Base-by-base conservation (phyloP, 164 flowering plant species). In the Nymphaea thermarum region DNA sequence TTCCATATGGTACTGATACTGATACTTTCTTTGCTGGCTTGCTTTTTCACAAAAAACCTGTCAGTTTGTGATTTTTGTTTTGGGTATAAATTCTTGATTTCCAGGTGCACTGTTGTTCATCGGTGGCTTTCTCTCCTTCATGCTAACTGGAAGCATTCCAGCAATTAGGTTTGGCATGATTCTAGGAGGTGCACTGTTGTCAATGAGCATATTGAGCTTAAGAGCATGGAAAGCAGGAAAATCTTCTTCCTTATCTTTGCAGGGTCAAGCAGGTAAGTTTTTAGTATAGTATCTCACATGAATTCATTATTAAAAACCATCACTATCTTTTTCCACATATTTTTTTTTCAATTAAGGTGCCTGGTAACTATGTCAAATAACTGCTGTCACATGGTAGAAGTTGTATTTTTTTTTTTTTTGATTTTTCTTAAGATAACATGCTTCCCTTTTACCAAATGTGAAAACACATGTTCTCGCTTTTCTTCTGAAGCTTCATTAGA, bases 111-210 rank as follows among this genome's bases (percentile, higher is more conserved):
- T 86, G 71, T 96, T 94, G 68, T 79, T 84, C 72, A 43, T 77
- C 64, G 87, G 90, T 47, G 97, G 99, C 59, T 90, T 94, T 77
- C 84, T 94, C 18, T 79, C 84, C 70, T 94, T 94, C 82, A 88
- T 94, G 97, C 25, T 90, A 43, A 85, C 92, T 41, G 96, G 99
- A 55, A 91, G 89, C 81, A 69, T 80, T 74, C 64, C 90, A 72
- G 92, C 90, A 66, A 76, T 94, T 63, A 87, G 99, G 80, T 94
- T 91, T 78, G 99, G 97, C 64, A 82, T 91, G 43, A 85, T 94
- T 67, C 88, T 91, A 42, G 98, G 99, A 14, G 93, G 96, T 64
- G 70, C 82, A 55, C 85, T 94, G 51, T 78, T 94, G 81, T 90
- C 89, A 42, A 74, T 91, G 66, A 83, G 96, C 64, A 44, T 91